A percentile compares a stretch with the other conserved stretches of the same genome.
phyloP scores from a whole-genome alignment of 2,329 filamentous ascomycete species.

The Penicillium capsulatum region DNA sequence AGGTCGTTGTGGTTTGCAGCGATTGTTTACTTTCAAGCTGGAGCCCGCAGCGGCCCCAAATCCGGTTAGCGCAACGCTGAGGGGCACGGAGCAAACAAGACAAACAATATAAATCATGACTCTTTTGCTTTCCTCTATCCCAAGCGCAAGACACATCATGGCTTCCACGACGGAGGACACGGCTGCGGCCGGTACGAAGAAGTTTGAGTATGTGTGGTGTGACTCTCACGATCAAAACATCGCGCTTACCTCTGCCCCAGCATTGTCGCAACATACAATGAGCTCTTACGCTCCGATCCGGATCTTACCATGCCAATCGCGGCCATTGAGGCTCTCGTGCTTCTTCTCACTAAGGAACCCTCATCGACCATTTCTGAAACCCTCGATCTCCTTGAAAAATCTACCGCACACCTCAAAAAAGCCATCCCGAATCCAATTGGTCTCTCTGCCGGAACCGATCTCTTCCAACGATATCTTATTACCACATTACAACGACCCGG shows the following conservation, averaged over 20 bases:
- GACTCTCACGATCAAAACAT: neutral
- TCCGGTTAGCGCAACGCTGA: conserved; percentile 28
- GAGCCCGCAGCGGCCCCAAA: conserved; percentile 23
- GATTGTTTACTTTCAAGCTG: conserved; percentile 35
- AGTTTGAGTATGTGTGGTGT: conserved; percentile 37
- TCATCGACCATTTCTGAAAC: conserved; percentile 91
- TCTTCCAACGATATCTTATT: conserved; percentile 92
- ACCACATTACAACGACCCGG: conserved; percentile 60
- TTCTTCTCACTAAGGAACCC: conserved; percentile 72
- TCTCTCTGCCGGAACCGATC: conserved; percentile 85
- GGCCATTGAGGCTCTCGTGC: conserved; percentile 85
- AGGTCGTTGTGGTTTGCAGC: conserved; percentile 24
- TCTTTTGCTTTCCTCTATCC: conserved; percentile 13
- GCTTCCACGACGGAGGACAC: conserved; percentile 21
- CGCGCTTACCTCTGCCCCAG: conserved; percentile 30
- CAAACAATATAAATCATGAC: conserved; percentile 34
- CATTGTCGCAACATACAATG: conserved; percentile 63
- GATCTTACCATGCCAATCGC: conserved; percentile 95
- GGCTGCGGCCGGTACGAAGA: conserved; percentile 25
- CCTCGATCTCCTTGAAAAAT: conserved; percentile 73
- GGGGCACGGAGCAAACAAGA: conserved; percentile 36
- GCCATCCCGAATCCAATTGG: conserved; percentile 85
- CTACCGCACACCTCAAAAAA: conserved; percentile 72
- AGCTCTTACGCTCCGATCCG: conserved; percentile 63
- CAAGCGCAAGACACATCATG: conserved; percentile 24